Conservation (phyloP, 1,284 basidiomycete species). For the Trichosporon coremiiforme region DNA sequence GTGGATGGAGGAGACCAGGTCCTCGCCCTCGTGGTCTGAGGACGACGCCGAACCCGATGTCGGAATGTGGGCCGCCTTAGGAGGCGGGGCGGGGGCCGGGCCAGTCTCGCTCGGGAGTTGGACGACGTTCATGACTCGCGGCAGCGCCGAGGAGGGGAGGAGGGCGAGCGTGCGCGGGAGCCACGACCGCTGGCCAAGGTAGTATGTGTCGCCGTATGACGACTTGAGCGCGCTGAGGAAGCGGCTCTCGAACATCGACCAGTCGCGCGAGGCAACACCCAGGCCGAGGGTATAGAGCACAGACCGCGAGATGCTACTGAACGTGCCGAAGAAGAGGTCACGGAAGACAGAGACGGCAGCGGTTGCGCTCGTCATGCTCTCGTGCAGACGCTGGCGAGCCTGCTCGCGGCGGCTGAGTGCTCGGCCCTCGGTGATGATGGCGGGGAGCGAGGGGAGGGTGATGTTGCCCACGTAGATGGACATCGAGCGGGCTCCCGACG, state of each 20-base stretch:
- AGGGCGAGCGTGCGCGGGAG: conserved; percentile 38
- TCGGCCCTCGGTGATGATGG: conserved; percentile 41
- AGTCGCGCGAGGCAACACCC: conserved; percentile 40
- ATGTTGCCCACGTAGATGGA: conserved; percentile 49
- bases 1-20: conserved; percentile 48
- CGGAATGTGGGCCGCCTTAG: conserved; percentile 23
- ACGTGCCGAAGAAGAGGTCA: conserved; percentile 39
- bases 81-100: conserved; percentile 30
- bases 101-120: conserved; percentile 44
- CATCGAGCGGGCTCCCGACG: conserved; percentile 38
- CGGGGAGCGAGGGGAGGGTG: conserved; percentile 43
- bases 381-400: conserved; percentile 38
- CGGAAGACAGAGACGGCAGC: conserved; percentile 42
- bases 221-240: conserved; percentile 44
- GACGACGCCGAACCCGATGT: conserved; percentile 21
- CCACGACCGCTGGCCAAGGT: conserved; percentile 43
- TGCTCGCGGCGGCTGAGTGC: conserved; percentile 40
- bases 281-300: conserved; percentile 38
- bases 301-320: conserved; percentile 20
- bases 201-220: conserved; percentile 27
- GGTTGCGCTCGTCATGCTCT: conserved; percentile 28
- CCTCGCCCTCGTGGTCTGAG: conserved; percentile 49
- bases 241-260: conserved; percentile 40
- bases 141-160: conserved; percentile 35
- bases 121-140: conserved; percentile 34